Percentiles rank a stretch among this genome's conserved stretches.
Conservation (phyloP, 2,329 filamentous ascomycete genomes). For the Neofusicoccum kwambonambiense region DNA sequence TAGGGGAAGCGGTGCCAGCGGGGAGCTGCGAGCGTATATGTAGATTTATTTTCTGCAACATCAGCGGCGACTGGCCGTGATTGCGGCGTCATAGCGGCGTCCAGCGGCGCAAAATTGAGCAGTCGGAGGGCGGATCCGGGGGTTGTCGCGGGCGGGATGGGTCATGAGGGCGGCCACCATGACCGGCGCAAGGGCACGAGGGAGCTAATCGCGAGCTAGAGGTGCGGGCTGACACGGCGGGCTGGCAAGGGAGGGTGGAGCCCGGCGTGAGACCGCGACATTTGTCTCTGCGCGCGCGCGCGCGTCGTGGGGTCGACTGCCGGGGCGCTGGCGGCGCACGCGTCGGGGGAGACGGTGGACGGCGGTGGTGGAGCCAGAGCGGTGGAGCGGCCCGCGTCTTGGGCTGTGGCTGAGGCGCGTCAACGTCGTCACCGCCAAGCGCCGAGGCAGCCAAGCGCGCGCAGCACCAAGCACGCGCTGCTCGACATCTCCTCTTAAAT, state of each 20-base stretch:
- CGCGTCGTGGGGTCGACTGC: neutral
- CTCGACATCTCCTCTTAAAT: neutral
- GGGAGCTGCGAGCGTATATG: neutral
- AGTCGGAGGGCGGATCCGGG: neutral
- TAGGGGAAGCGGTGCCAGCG: neutral
- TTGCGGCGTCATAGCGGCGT: constrained; percentile 6
- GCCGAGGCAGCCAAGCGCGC: constrained; percentile 10
- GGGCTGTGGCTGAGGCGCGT: neutral
- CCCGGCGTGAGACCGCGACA: constrained; percentile 5
- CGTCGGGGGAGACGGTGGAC: neutral
- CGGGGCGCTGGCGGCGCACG: neutral
- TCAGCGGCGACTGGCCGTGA: neutral
- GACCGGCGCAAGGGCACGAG: constrained; percentile 3
- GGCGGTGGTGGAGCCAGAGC: neutral
- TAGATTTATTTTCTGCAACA: constrained; percentile 1
- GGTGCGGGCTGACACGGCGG: neutral
- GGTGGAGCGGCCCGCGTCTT: neutral
- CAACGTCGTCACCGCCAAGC: constrained; percentile 17
- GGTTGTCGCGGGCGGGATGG: neutral
- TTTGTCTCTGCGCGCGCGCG: neutral
- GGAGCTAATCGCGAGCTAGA: neutral
- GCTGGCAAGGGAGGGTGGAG: neutral
- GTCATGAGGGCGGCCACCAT: constrained; percentile 6
- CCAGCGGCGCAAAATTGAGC: neutral
- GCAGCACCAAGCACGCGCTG: neutral